Base-by-base conservation (phyloP, 164 flowering plant genomes). In the Brasenia schreberi region DNA sequence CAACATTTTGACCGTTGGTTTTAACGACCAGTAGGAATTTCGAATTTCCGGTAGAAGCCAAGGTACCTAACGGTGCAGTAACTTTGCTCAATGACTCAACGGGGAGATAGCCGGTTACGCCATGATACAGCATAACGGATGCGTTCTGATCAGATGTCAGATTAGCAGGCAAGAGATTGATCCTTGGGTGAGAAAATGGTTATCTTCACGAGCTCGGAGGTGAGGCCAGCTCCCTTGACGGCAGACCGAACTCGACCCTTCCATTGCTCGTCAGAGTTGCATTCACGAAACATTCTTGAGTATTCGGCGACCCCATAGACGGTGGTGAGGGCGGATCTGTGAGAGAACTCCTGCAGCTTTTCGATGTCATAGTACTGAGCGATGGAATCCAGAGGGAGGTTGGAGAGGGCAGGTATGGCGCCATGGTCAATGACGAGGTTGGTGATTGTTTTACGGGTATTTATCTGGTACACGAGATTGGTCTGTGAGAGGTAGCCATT, bases 71-170 rank as follows among this genome's bases (percentile, higher is more conserved):
- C 14, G 87, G 81, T 45, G 6, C 75, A 23, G 75, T 83, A 4
- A 77, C 69, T 0, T 85, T 79, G 77, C 86, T 92, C 77, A 92
- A 73, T 0, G 87, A 63, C 0, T 89, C 94, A 10, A 67, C 60
- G 0, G 97, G 96, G 0, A 68, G 69, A 80, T 92, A 92, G 5
- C 64, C 53, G 5, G 82, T 63, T 0, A 77, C 5, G 0, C 96
- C 96, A 64, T 93, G 98, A 61, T 81, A 93, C 71, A 73, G 81
- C 4, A 90, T 73, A 18, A 93, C 72, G 56, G 89, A 69, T 4
- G 85, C 96, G 0, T 78, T 42, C 66, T 89, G 96, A 49, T 49
- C 56, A 14, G 56, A 49, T 49, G 67, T 58, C 10, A 42, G 33
- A 12, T 64, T 52, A 49, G 16, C 16, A 1, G 56, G 4, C 56